Evolutionary conservation across 768 basidiomycete genomes (phyloP).

Genomic region (Exsudoporus frostii): DNA sequence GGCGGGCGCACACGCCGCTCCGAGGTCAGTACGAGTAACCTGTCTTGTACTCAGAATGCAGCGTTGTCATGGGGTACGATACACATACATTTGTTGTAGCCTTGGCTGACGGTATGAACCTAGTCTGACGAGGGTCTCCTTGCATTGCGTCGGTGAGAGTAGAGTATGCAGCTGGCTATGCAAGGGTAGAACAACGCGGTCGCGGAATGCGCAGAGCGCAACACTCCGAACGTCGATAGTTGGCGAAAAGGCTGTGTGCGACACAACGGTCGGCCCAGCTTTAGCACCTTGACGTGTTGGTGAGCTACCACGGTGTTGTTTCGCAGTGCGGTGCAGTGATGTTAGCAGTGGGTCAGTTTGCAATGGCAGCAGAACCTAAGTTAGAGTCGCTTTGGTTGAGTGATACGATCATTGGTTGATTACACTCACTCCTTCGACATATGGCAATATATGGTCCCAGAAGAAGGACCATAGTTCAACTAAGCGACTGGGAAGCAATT

Average conservation of each 20-base stretch:
- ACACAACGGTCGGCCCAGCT: conserved; percentile 28
- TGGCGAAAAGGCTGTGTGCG: conserved; percentile 34
- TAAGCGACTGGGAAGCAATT: conserved; percentile 69
- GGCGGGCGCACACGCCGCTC: conserved; percentile 56
- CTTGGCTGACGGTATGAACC: conserved; percentile 61
- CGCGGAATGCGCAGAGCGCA: conserved; percentile 77
- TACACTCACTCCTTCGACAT: conserved; percentile 75
- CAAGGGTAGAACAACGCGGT: conserved; percentile 71
- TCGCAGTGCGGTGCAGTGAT: conserved; percentile 63
- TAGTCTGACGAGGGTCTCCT: conserved; percentile 55
- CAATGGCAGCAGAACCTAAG: conserved; percentile 55
- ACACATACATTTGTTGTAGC: conserved; percentile 73
- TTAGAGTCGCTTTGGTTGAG: conserved; percentile 22
- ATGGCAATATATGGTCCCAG: conserved; percentile 85
- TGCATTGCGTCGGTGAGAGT: conserved; percentile 50
- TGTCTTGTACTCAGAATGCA: conserved; percentile 24
- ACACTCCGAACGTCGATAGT: conserved; percentile 79
- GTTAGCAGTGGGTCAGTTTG: conserved; percentile 63
- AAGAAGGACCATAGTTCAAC: conserved; percentile 94
- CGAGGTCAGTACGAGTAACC: conserved; percentile 74
- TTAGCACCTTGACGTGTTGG: conserved; percentile 51
- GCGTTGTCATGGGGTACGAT: neutral
- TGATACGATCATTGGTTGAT: neutral
- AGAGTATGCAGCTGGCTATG: conserved; percentile 53
- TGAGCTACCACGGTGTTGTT: conserved; percentile 51